Evolutionary conservation across 495 filamentous ascomycete genomes (phyloP).

Genomic region (Cryomyces minteri): DNA sequence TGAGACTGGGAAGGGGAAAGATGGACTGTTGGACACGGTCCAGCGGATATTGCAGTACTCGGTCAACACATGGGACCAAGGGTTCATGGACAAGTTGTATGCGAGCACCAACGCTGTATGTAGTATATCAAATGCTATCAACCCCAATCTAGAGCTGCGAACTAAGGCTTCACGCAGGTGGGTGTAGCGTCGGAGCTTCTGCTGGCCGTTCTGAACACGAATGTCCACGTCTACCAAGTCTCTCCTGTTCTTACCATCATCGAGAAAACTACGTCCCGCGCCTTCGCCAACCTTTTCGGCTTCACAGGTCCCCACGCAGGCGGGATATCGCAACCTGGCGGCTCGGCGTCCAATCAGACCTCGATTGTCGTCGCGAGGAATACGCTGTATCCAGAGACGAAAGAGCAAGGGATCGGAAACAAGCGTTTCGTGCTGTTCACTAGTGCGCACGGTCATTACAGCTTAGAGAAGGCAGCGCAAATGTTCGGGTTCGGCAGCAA

Average conservation of each 20-base stretch:
- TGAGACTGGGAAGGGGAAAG: conserved; percentile 42
- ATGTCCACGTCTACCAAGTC: conserved; percentile 78
- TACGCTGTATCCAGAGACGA: conserved; percentile 58
- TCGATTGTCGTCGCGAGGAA: conserved; percentile 84
- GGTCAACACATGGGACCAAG: conserved; percentile 94
- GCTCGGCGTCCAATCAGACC: conserved; percentile 68
- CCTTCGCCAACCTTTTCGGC: conserved; percentile 59
- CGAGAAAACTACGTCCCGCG: conserved; percentile 55
- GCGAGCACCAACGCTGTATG: conserved; percentile 62
- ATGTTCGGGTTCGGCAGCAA: conserved; percentile 65
- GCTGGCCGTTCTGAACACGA: conserved; percentile 71
- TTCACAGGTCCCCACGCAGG: conserved; percentile 56
- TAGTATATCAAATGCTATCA: background rate
- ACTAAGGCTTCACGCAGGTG: conserved; percentile 22
- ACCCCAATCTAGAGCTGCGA: background rate
- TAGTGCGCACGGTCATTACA: conserved; percentile 77
- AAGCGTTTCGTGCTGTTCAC: conserved; percentile 73
- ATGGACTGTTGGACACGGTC: conserved; percentile 48
- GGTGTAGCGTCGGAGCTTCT: conserved; percentile 71
- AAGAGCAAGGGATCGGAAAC: conserved; percentile 44
- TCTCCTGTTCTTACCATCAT: conserved; percentile 76
- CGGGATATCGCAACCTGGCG: conserved; percentile 76
- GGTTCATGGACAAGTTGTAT: conserved; percentile 88
- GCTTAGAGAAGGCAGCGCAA: conserved; percentile 81
- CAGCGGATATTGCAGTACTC: conserved; percentile 55